Percentiles rank a stretch among this genome's conserved stretches.
Evolutionary conservation across 164 flowering plant genomes (phyloP).

Genomic region (Dillenia turbinata): DNA sequence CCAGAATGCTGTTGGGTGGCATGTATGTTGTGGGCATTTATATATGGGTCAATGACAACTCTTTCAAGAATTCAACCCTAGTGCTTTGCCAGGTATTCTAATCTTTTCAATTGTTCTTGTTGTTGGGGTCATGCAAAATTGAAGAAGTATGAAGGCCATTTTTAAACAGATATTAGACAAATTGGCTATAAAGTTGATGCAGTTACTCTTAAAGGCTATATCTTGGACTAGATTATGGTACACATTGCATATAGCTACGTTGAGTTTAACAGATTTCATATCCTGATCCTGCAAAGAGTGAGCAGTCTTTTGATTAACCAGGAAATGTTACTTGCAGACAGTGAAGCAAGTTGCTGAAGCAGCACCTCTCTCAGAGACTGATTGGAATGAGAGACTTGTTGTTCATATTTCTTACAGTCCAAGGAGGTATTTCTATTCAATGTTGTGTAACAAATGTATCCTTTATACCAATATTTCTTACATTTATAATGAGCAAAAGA

Average conservation of each 20-base stretch:
- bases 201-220: too few relatives aligned
- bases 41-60: constrained; percentile 61
- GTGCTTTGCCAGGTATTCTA: constrained; percentile 63
- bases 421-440: constrained; percentile 42
- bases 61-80: constrained; percentile 62
- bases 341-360: constrained; percentile 71
- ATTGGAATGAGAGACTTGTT: constrained; percentile 53
- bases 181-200: too few relatives aligned
- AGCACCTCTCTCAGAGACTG: constrained; percentile 34
- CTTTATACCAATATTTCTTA: neutral
- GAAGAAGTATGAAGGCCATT: too few relatives aligned
- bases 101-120: neutral
- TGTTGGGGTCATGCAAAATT: neutral
- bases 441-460: neutral
- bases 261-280: too few relatives aligned
- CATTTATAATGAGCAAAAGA: neutral
- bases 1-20: constrained; percentile 85
- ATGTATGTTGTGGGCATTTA: constrained; percentile 75
- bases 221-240: too few relatives aligned
- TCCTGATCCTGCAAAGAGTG: too few relatives aligned
- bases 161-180: neutral
- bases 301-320: too few relatives aligned
- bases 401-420: constrained; percentile 87
- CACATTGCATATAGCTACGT: too few relatives aligned
- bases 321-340: constrained; percentile 38